phyloP scores from a whole-genome alignment of 352 stramenopile genomes.

The Globisporangium iwayamae region DNA sequence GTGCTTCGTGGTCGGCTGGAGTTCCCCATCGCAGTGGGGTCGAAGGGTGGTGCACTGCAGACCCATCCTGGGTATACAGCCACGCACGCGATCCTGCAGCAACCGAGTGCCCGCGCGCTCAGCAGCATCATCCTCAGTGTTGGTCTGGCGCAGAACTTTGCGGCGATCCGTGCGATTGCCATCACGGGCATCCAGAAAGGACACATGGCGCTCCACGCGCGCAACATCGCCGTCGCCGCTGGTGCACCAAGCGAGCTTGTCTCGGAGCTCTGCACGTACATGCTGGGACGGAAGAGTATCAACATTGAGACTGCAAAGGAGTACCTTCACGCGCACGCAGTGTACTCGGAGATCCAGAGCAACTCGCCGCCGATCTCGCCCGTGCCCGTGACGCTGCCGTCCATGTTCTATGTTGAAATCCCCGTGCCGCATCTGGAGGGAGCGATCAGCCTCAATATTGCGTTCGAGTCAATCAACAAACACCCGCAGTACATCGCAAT shows the following conservation, averaged over 20 bases:
- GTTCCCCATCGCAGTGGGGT: conserved; percentile 77
- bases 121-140: conserved; percentile 76
- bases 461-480: conserved; percentile 77
- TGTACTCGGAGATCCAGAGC: conserved; percentile 71
- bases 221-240: conserved; percentile 83
- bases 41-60: conserved; percentile 77
- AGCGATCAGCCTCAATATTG: conserved; percentile 78
- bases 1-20: conserved; percentile 71
- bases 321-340: conserved; percentile 75
- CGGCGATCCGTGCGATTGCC: conserved; percentile 76
- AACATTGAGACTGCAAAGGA: conserved; percentile 83
- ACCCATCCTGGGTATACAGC: conserved; percentile 77
- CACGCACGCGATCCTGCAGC: conserved; percentile 74
- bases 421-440: conserved; percentile 63
- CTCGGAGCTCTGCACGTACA: conserved; percentile 83
- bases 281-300: conserved; percentile 74
- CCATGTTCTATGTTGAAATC: conserved; percentile 87
- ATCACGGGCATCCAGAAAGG: conserved; percentile 86
- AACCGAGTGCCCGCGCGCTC: conserved; percentile 58
- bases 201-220: conserved; percentile 84
- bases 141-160: conserved; percentile 85
- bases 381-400: conserved; percentile 38
- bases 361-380: conserved; percentile 32
- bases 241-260: conserved; percentile 78
- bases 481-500: conserved; percentile 81